These are phyloP conservation scores for Thelephora aurantiotincta DNA, from an alignment of 768 basidiomycete genomes.

Conservation along the genomic window DNA sequence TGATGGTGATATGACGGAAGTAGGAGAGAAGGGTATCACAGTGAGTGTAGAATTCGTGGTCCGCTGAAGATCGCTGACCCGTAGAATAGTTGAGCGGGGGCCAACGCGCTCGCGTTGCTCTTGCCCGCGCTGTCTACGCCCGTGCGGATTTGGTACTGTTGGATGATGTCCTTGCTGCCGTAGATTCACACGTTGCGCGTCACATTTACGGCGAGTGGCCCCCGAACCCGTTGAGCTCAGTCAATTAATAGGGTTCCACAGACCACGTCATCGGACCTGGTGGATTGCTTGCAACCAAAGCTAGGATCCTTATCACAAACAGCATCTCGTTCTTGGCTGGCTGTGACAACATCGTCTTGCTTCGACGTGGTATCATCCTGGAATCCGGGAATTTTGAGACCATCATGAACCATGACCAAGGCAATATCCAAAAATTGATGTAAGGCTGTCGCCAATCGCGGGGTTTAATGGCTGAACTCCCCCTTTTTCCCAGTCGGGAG, in stretches of 20 bases:
- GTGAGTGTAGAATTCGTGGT: neutral
- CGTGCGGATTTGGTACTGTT: constrained; percentile 68
- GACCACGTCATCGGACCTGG: constrained; percentile 80
- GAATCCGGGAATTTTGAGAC: constrained; percentile 57
- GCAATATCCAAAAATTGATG: constrained; percentile 67
- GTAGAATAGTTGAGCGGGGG: constrained; percentile 56
- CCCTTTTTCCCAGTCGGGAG: constrained; percentile 10
- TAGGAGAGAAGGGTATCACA: constrained; percentile 67
- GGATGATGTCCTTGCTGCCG: constrained; percentile 82
- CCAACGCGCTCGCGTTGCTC: constrained; percentile 67
- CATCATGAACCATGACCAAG: constrained; percentile 42
- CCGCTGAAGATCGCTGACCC: neutral
- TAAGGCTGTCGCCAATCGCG: constrained; percentile 20
- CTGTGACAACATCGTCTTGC: constrained; percentile 60
- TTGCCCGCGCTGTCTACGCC: constrained; percentile 85
- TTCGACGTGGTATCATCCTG: constrained; percentile 72
- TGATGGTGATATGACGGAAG: constrained; percentile 73
- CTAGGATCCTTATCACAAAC: constrained; percentile 78
- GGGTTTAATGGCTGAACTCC: neutral
- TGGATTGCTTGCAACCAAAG: constrained; percentile 72
- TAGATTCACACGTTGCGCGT: constrained; percentile 78
- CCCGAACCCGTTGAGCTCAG: neutral
- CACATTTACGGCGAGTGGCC: constrained; percentile 57
- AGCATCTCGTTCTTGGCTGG: constrained; percentile 70
- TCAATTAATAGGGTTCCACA: constrained; percentile 14